Conservation (phyloP, 75 land plant genomes). For the Picea sitchensis region DNA sequence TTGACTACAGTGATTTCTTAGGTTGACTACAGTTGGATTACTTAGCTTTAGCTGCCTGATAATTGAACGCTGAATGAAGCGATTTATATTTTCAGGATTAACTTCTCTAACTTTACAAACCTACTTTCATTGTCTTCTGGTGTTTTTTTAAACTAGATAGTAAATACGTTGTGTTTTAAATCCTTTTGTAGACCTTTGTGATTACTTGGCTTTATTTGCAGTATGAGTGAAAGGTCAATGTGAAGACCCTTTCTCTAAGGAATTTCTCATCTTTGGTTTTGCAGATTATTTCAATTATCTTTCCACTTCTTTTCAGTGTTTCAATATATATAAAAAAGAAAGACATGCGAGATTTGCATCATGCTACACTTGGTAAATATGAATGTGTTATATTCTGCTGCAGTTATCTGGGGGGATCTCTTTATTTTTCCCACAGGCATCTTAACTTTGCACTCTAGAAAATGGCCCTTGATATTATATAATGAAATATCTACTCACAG, state of each 20-base stretch:
- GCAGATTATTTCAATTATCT: slow-evolving; percentile 37
- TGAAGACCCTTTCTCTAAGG: neutral
- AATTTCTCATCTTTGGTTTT: slow-evolving; percentile 2
- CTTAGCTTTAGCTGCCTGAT: neutral
- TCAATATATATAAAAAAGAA: slow-evolving; percentile 23
- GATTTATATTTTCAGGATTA: neutral
- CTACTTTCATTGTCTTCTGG: neutral
- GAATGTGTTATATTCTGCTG: too few species aligned
- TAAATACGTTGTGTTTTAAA: neutral
- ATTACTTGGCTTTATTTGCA: neutral
- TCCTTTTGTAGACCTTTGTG: neutral
- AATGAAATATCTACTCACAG: neutral
- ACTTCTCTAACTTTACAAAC: neutral
- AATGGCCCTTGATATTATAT: neutral
- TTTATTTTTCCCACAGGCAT: neutral
- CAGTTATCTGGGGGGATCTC: neutral
- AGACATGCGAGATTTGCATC: slow-evolving; percentile 39
- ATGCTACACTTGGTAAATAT: slow-evolving; percentile 42
- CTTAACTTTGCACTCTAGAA: neutral
- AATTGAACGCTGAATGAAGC: neutral
- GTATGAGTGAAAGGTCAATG: neutral
- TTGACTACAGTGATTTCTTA: too few species aligned
- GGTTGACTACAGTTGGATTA: too few species aligned
- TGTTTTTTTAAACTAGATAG: neutral
- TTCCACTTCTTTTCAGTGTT: slow-evolving; percentile 28